Evolutionary conservation across 768 basidiomycete species (phyloP).

Genomic region (Hericium erinaceus): DNA sequence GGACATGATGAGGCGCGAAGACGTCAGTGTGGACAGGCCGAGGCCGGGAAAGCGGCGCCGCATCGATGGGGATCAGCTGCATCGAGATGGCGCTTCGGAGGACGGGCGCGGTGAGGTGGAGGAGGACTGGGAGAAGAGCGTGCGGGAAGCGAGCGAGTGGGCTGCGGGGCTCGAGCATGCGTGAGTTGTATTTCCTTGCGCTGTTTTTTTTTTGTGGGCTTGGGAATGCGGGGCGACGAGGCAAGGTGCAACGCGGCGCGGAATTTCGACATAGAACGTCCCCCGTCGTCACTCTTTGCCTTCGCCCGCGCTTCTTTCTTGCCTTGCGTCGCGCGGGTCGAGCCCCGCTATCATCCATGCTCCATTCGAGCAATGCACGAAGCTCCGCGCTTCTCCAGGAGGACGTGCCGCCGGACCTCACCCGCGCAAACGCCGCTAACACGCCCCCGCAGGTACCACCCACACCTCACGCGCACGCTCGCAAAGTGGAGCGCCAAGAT

Average conservation of each 20-base stretch:
- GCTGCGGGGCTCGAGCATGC: conserved; percentile 11
- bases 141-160: conserved; percentile 11
- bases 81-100: neutral
- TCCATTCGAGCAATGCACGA: too few relatives aligned
- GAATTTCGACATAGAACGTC: neutral
- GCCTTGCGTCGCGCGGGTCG: neutral
- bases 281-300: neutral
- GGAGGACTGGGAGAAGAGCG: conserved; percentile 2
- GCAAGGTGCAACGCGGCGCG: neutral
- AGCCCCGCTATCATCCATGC: too few relatives aligned
- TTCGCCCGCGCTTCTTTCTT: neutral
- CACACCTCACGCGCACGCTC: conserved; percentile 66
- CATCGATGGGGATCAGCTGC: conserved; percentile 13
- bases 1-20: conserved; percentile 7
- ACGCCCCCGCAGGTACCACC: conserved; percentile 41
- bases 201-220: neutral
- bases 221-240: neutral
- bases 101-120: neutral
- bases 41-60: conserved; percentile 12
- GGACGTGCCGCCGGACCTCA: too few relatives aligned
- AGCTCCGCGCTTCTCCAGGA: too few relatives aligned
- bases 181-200: conserved; percentile 16
- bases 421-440: neutral
- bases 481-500: conserved; percentile 96
- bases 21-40: conserved; percentile 4